Percentiles rank a stretch among this genome's conserved stretches.
phyloP scores from a whole-genome alignment of 179 eudicot genomes.

The Carnegiea gigantea region DNA sequence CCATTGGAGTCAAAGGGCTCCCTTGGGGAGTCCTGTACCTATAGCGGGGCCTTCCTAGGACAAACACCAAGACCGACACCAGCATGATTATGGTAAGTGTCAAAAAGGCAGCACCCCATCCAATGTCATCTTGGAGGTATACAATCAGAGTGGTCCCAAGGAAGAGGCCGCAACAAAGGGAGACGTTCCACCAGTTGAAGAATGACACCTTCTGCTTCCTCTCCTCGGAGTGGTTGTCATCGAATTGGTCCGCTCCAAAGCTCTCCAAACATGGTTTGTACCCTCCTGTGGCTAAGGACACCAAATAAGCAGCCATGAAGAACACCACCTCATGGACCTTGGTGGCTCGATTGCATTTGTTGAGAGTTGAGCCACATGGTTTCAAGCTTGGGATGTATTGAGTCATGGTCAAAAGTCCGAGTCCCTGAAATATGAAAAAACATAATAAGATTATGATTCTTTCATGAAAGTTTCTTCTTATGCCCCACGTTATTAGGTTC shows the following conservation, averaged over 20 bases:
- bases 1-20: conserved; percentile 73
- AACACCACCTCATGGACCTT: conserved; percentile 49
- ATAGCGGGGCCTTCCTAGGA: conserved; percentile 63
- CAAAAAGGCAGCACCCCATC: conserved; percentile 64
- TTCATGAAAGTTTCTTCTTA: not conserved
- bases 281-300: conserved; percentile 74
- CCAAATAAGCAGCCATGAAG: conserved; percentile 54
- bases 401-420: conserved; percentile 66
- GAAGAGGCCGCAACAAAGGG: conserved; percentile 57
- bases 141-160: conserved; percentile 60
- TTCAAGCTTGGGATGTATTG: conserved; percentile 60
- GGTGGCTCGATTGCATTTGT: conserved; percentile 42
- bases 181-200: conserved; percentile 80
- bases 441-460: not conserved
- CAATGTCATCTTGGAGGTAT: conserved; percentile 47
- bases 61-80: conserved; percentile 44
- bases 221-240: conserved; percentile 47
- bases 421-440: conserved; percentile 44
- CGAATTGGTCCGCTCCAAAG: conserved; percentile 84
- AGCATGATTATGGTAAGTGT: conserved; percentile 49
- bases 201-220: conserved; percentile 62
- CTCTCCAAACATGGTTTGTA: conserved; percentile 70
- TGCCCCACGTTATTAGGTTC: too few species aligned
- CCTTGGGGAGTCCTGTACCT: conserved; percentile 54
- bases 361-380: conserved; percentile 42